Base-by-base conservation (phyloP, 1,139 yeast genomes). In the Taphrina confusa region DNA sequence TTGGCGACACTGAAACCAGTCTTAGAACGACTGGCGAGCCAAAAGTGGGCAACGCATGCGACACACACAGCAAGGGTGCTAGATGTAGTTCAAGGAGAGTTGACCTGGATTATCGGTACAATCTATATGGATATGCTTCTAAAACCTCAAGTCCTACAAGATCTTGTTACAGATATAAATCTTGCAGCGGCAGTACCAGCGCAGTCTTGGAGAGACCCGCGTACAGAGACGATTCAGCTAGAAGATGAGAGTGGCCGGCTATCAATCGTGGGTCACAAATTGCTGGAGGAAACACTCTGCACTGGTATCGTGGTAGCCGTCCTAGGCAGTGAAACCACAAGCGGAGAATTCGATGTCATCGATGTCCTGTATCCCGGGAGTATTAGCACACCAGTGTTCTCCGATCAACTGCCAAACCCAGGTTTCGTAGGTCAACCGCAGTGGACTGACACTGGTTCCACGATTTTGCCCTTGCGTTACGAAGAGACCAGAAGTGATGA, bases 171-270 rank as follows among this genome's bases (percentile, higher is more conserved):
- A 46, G 80, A 64, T 68, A 65, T 47, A 27, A 27, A 34, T 49
- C 60, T 50, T 2, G 23, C 57, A 11, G 46, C 49, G 9, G 60
- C 57, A 6, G 42, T 46, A 14, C 55, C 62, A n/a, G n/a, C 28
- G 8, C 27, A 54, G n/a, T 71, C 68, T 18, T 67, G 69, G 33
- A 65, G 64, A 64, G 75, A 80, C 64, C 78, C 82, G 0, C 80
- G 78, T 1, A 76, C 83, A 20, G 88, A 83, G 66, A 78, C 76
- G 63, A 68, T 87, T 22, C 82, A 85, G 84, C 71, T 94, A 46
- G 98, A 92, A 71, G 98, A 94, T 72, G 97, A 91, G 69, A 84
- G 92, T 56, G 98, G 99, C 3, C 77, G 99, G 54, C 85, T 95
- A 9, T 72, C 82, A 28, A 74, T 92, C 31, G 82, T 81, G 54